Conservation (phyloP, 2,329 filamentous ascomycete genomes). For the Phaeosphaeria sp. region DNA sequence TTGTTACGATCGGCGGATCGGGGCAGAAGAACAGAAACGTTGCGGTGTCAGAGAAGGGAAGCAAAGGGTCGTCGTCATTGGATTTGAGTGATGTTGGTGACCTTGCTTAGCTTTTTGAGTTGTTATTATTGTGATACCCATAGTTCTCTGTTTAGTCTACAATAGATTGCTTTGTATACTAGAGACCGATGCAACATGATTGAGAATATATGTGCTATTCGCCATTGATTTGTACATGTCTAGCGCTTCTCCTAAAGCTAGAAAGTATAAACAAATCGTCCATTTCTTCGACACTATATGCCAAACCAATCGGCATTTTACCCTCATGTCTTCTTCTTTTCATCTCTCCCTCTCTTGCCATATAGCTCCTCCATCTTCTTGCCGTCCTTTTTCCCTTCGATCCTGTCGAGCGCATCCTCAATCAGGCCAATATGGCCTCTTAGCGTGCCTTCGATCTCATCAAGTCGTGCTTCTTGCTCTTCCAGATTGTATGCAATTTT, state of each 20-base stretch:
- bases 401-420: constrained; percentile 53
- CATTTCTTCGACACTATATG: too few species aligned
- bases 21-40: not conserved
- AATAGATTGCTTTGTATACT: too few species aligned
- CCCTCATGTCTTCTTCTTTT: constrained; percentile 14
- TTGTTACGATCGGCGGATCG: not conserved
- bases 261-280: too few species aligned
- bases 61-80: not conserved
- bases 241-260: too few species aligned
- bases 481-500: constrained; percentile 54
- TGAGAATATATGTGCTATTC: too few species aligned
- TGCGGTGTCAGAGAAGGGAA: not conserved
- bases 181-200: too few species aligned
- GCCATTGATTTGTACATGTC: too few species aligned
- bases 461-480: constrained; percentile 57
- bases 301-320: too few species aligned
- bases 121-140: not conserved
- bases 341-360: constrained; percentile 21
- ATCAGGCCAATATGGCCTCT: constrained; percentile 57
- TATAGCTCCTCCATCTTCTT: constrained; percentile 49
- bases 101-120: not conserved
- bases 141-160: not conserved
- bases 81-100: not conserved
- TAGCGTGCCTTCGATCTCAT: constrained; percentile 57
- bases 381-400: constrained; percentile 51